phyloP scores from a whole-genome alignment of 306 rosid genomes.

The Cicer bijugum region DNA sequence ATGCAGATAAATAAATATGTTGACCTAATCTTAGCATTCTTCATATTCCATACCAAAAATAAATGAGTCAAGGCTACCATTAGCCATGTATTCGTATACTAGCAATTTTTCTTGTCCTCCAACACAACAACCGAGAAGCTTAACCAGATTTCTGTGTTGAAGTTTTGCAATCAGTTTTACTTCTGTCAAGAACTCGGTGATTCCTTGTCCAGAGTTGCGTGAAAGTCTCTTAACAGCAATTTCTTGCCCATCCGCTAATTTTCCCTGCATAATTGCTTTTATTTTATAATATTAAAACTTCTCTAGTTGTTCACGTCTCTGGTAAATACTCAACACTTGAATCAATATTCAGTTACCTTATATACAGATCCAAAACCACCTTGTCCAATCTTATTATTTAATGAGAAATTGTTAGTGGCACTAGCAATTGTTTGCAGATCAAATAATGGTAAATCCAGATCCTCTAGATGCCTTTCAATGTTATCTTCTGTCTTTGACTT shows the following conservation, averaged over 20 bases:
- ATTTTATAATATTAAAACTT: neutral
- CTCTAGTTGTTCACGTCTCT: neutral
- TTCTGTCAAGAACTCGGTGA: constrained; percentile 50
- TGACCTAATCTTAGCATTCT: neutral
- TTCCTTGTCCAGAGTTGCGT: constrained; percentile 46
- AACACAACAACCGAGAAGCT: constrained; percentile 58
- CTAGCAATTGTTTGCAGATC: constrained; percentile 41
- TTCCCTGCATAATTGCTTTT: constrained; percentile 42
- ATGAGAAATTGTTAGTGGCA: constrained; percentile 44
- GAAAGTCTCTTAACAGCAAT: constrained; percentile 56
- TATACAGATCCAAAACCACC: constrained; percentile 63
- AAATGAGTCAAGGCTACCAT: constrained; percentile 39
- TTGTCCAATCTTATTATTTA: constrained; percentile 52
- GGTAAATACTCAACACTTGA: neutral
- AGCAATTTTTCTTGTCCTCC: constrained; percentile 46
- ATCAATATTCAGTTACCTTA: constrained; percentile 31
- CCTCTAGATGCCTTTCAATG: constrained; percentile 46
- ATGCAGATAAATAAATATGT: neutral
- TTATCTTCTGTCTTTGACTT: neutral
- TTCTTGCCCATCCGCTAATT: constrained; percentile 43
- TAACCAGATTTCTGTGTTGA: constrained; percentile 58
- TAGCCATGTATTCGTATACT: constrained; percentile 39
- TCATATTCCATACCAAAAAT: constrained; percentile 43
- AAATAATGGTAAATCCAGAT: constrained; percentile 50
- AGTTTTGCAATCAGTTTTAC: constrained; percentile 51